These are phyloP conservation scores for Xerocomellus dryophilus DNA, from an alignment of 768 basidiomycete species.

Conservation along the genomic window DNA sequence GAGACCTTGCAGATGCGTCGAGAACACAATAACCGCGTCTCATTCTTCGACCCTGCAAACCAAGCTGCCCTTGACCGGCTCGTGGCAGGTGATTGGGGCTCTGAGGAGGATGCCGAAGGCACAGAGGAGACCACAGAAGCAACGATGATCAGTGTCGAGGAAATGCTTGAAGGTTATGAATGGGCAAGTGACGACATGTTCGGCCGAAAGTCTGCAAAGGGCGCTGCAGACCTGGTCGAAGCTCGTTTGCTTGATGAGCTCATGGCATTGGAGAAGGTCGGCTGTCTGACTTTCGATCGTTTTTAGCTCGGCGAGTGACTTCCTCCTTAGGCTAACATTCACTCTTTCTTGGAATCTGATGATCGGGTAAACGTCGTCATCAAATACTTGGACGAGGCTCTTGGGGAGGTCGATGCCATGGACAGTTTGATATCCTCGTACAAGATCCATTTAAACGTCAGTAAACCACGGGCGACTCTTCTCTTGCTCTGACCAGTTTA, in stretches of 20 bases:
- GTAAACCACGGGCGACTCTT: conserved; percentile 27
- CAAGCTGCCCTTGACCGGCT: conserved; percentile 72
- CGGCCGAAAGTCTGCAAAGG: conserved; percentile 58
- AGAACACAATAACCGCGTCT: conserved; percentile 67
- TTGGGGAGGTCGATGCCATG: conserved; percentile 86
- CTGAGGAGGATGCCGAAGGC: conserved; percentile 50
- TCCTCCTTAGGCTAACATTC: conserved; percentile 73
- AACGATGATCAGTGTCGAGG: conserved; percentile 89
- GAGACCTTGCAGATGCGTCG: conserved; percentile 41
- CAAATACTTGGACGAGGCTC: conserved; percentile 84
- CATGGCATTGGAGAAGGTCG: conserved; percentile 88
- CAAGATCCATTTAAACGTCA: conserved; percentile 92
- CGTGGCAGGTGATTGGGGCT: conserved; percentile 44
- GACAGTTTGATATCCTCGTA: conserved; percentile 88
- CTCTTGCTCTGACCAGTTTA: conserved; percentile 11
- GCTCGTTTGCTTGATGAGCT: conserved; percentile 85
- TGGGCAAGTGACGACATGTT: conserved; percentile 86
- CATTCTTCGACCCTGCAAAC: conserved; percentile 79
- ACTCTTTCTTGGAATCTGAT: conserved; percentile 96
- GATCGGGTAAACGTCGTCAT: conserved; percentile 84
- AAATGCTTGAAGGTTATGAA: conserved; percentile 98
- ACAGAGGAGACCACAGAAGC: conserved; percentile 77
- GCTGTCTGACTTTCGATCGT: conserved; percentile 5
- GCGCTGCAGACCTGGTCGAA: conserved; percentile 89
- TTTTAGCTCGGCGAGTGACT: conserved; percentile 1